Evolutionary conservation across 164 flowering plant species (phyloP).

Genomic region (Litsea cubeba): DNA sequence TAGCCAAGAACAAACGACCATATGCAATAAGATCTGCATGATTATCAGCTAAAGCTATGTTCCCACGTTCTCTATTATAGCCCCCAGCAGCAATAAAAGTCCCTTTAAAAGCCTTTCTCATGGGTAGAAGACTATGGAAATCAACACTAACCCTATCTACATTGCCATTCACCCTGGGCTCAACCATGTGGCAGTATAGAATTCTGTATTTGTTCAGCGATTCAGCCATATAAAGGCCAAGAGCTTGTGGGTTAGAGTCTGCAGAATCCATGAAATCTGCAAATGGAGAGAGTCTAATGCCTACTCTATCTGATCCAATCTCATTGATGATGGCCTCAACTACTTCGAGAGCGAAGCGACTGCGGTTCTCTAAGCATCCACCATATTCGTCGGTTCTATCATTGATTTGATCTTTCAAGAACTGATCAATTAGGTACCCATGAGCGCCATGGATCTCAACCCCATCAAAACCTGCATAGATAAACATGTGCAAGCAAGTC

Average conservation of each 20-base stretch:
- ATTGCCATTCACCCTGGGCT: conserved; percentile 39
- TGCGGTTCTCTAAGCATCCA: conserved; percentile 8
- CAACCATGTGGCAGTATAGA: conserved; percentile 46
- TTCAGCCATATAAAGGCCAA: conserved; percentile 49
- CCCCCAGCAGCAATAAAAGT: conserved; percentile 45
- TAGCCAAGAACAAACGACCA: conserved; percentile 36
- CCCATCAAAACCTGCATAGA: conserved; percentile 44
- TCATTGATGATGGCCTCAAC: conserved; percentile 5
- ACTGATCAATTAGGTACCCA: conserved; percentile 35
- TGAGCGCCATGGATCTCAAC: conserved; percentile 51
- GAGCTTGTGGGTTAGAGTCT: conserved; percentile 48
- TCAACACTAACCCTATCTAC: conserved; percentile 17
- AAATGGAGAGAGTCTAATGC: conserved; percentile 9
- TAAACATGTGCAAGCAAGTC: too few relatives aligned
- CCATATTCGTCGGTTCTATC: conserved; percentile 1
- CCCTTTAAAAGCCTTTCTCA: conserved; percentile 47
- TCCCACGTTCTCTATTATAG: conserved; percentile 36
- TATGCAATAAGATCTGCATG: conserved; percentile 31
- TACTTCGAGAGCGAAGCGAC: conserved; percentile 8
- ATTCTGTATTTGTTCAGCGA: conserved; percentile 38
- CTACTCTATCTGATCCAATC: conserved; percentile 12
- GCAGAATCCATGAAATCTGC: conserved; percentile 26
- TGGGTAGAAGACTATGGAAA: conserved; percentile 34
- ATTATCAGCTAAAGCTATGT: conserved; percentile 26
- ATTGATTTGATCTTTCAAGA: conserved; percentile 33